Conservation (phyloP, 345 rosid genomes). For the Melaleuca quinquenervia region DNA sequence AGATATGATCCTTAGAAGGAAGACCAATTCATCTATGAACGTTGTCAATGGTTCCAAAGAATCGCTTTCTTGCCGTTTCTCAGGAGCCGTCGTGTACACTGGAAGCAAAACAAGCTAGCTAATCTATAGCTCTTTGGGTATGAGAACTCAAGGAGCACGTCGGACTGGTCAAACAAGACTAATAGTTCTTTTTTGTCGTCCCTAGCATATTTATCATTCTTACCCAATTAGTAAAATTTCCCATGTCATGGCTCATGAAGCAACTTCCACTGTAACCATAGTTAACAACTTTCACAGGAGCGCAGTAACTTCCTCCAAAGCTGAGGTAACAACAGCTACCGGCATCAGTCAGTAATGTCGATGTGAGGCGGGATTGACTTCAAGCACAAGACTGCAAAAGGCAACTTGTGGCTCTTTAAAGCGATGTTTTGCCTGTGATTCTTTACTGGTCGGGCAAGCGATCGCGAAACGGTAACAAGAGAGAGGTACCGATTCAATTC, state of each 20-base stretch:
- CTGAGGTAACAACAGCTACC: not conserved
- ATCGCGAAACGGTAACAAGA: not conserved
- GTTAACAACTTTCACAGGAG: not conserved
- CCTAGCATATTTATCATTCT: not conserved
- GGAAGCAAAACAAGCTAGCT: too few relatives aligned
- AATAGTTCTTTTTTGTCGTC: not conserved
- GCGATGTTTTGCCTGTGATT: not conserved
- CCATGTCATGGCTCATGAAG: not conserved
- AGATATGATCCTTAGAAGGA: not conserved
- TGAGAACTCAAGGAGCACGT: too few relatives aligned
- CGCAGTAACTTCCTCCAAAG: not conserved
- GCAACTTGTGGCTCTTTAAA: not conserved
- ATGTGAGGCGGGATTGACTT: not conserved
- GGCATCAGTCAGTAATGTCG: not conserved
- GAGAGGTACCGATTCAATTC: not conserved
- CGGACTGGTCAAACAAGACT: too few relatives aligned
- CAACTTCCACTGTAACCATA: not conserved
- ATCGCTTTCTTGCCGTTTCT: too few relatives aligned
- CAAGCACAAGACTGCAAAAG: not conserved
- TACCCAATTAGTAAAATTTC: not conserved
- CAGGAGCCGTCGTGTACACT: too few relatives aligned
- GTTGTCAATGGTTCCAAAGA: not conserved
- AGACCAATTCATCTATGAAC: not conserved
- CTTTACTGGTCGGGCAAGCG: not conserved
- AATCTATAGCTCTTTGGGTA: too few relatives aligned